Conservation (phyloP, 306 rosid genomes). For the Begonia loranthoides region DNA sequence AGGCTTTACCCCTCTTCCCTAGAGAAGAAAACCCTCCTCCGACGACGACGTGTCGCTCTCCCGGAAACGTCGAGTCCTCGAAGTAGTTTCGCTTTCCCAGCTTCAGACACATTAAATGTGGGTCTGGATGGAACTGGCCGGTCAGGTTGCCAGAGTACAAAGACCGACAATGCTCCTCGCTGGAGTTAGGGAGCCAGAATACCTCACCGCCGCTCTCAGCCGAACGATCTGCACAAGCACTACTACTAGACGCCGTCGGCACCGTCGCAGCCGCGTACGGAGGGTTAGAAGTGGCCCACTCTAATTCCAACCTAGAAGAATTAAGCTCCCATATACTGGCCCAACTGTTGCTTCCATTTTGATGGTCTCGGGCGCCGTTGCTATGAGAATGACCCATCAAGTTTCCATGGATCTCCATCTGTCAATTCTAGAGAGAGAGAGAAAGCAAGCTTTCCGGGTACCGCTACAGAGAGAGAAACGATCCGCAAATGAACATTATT, state of each 20-base stretch:
- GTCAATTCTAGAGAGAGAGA: not conserved
- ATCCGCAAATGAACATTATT: not conserved
- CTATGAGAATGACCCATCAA: slow-evolving; percentile 29
- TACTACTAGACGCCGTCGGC: not conserved
- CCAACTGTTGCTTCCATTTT: slow-evolving; percentile 28
- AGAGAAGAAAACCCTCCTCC: slow-evolving; percentile 14
- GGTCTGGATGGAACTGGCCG: slow-evolving; percentile 45
- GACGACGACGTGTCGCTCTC: slow-evolving; percentile 12
- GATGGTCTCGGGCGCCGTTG: slow-evolving; percentile 29
- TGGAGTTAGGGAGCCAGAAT: slow-evolving; percentile 13
- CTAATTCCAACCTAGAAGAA: slow-evolving; percentile 17
- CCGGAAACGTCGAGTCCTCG: slow-evolving; percentile 35
- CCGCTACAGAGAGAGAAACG: not conserved
- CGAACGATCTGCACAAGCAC: slow-evolving; percentile 4
- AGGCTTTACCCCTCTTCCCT: slow-evolving; percentile 37
- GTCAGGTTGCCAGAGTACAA: slow-evolving; percentile 25
- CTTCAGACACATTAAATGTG: slow-evolving; percentile 72
- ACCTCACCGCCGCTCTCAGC: slow-evolving; percentile 15
- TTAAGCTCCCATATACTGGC: slow-evolving; percentile 31
- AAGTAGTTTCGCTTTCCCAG: slow-evolving; percentile 89
- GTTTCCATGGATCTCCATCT: slow-evolving; percentile 56
- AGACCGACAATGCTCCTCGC: slow-evolving; percentile 16
- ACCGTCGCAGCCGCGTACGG: slow-evolving; percentile 3
- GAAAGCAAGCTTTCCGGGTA: not conserved
- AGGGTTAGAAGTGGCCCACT: not conserved